A percentile compares a stretch with the other conserved stretches of the same genome.
Conservation (phyloP, 73 alveolate genomes). For the Tetrahymena malaccensis region DNA sequence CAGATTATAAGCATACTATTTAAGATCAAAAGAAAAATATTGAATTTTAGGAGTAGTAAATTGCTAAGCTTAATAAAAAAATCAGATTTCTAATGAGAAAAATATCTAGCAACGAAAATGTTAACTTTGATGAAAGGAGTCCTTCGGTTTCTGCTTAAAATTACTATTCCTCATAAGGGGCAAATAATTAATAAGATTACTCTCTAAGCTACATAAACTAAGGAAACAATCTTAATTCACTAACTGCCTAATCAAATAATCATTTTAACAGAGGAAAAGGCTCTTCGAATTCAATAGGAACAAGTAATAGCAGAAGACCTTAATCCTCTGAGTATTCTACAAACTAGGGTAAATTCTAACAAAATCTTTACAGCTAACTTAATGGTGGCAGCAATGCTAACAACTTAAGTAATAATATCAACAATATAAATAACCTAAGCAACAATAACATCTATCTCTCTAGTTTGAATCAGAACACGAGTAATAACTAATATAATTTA, state of each 20-base stretch:
- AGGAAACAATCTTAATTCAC: not conserved
- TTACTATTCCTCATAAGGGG: not conserved
- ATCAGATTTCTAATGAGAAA: not conserved
- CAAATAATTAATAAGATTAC: not conserved
- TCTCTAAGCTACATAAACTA: not conserved
- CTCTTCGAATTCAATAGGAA: not conserved
- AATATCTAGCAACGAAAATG: not conserved
- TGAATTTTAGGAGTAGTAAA: constrained; percentile 5
- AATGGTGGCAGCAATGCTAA: not conserved
- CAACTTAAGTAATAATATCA: not conserved
- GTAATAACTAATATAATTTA: not conserved
- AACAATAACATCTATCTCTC: not conserved
- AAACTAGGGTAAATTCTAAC: not conserved
- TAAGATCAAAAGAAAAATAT: not conserved
- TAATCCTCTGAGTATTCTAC: not conserved
- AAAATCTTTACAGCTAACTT: not conserved
- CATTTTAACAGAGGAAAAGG: not conserved
- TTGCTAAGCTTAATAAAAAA: constrained; percentile 2
- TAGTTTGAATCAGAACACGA: not conserved
- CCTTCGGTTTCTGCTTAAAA: not conserved
- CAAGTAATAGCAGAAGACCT: not conserved
- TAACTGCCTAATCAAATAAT: not conserved
- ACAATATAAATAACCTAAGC: not conserved
- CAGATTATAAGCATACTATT: not conserved
- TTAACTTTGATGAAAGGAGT: not conserved